Conservation (phyloP, 202 grass and related monocot genomes). For the Zoysia matrella region DNA sequence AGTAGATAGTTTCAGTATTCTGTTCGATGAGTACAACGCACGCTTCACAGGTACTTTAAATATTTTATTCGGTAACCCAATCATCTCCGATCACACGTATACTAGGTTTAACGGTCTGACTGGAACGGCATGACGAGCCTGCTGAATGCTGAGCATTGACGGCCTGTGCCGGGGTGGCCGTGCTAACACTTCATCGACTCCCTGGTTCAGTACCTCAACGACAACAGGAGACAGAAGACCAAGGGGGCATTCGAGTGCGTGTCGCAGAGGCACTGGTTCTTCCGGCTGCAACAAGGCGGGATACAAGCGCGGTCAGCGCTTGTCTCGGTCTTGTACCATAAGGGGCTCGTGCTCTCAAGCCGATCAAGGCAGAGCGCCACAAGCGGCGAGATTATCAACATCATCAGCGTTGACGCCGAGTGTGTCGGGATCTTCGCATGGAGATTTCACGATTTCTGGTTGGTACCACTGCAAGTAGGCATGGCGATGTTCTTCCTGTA, state of each 20-base stretch:
- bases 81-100: no score
- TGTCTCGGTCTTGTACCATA: slow-evolving; percentile 31
- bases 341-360: slow-evolving; percentile 52
- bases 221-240: slow-evolving; percentile 49
- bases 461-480: neutral
- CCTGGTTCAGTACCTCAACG: slow-evolving; percentile 88
- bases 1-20: no score
- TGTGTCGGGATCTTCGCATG: slow-evolving; percentile 47
- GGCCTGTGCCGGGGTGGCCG: no score
- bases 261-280: slow-evolving; percentile 72
- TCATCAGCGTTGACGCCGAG: slow-evolving; percentile 65
- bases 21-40: no score
- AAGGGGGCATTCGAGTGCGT: slow-evolving; percentile 79
- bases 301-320: slow-evolving; percentile 55
- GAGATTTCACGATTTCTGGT: slow-evolving; percentile 70
- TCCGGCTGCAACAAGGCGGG: slow-evolving; percentile 68
- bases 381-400: slow-evolving; percentile 61
- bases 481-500: slow-evolving; percentile 55
- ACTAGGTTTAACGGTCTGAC: no score
- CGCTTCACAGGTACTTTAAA: no score
- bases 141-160: no score
- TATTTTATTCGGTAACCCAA: no score
- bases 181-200: slow-evolving; percentile 61
- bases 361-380: slow-evolving; percentile 58
- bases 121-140: no score